These are phyloP conservation scores for Irpex sp. DNA, from an alignment of 1,284 basidiomycete genomes.

Conservation along the genomic window DNA sequence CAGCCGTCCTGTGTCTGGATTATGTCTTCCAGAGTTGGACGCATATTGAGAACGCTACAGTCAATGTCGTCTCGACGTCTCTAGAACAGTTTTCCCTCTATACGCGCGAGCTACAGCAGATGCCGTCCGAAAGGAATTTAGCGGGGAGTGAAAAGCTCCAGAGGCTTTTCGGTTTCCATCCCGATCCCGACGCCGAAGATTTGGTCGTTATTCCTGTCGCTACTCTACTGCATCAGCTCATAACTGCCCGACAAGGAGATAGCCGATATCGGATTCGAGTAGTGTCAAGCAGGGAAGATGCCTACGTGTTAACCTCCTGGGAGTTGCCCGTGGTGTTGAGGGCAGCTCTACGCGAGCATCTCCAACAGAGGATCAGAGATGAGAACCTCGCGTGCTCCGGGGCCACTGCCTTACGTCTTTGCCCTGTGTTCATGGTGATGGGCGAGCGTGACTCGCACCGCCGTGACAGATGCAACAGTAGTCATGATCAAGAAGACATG, in stretches of 20 bases:
- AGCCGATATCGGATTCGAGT: background rate
- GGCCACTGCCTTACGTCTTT: constrained; percentile 45
- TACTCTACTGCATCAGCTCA: constrained; percentile 29
- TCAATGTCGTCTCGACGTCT: constrained; percentile 31
- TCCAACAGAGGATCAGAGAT: constrained; percentile 8
- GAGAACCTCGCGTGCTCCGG: constrained; percentile 44
- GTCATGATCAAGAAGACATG: constrained; percentile 4
- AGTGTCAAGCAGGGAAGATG: background rate
- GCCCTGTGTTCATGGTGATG: constrained; percentile 43
- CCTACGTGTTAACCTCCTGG: background rate
- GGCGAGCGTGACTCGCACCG: constrained; percentile 40
- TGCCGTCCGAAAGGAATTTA: constrained; percentile 37
- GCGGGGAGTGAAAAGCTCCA: constrained; percentile 30
- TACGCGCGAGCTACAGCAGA: constrained; percentile 37
- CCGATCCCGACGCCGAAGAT: constrained; percentile 27
- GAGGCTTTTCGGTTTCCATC: constrained; percentile 48
- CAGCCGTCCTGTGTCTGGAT: constrained; percentile 52
- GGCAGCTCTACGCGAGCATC: background rate
- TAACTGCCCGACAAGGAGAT: constrained; percentile 21
- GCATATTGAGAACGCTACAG: constrained; percentile 25
- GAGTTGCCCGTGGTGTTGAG: background rate
- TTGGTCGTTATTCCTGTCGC: constrained; percentile 31
- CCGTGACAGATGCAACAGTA: constrained; percentile 33
- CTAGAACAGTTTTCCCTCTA: constrained; percentile 48
- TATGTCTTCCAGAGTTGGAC: constrained; percentile 39